Evolutionary conservation across 176 grass and related monocot genomes (phyloP).

Genomic region (Avena sativa): DNA sequence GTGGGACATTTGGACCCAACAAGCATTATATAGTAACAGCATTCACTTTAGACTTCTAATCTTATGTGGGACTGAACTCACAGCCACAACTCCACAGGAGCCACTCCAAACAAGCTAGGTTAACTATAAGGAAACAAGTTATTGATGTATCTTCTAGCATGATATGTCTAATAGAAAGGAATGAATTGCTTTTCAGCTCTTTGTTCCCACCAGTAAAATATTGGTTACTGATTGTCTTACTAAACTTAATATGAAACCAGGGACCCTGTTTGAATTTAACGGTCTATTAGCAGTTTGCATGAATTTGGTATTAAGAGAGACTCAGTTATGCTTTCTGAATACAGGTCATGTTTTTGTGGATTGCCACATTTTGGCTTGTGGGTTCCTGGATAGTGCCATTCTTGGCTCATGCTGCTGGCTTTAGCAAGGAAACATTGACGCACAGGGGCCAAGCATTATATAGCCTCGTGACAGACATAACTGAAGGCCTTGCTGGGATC

Average conservation of each 20-base stretch:
- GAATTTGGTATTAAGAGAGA: slow-evolving; percentile 28
- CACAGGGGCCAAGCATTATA: slow-evolving; percentile 91
- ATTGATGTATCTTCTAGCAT: slow-evolving; percentile 27
- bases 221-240: slow-evolving; percentile 21
- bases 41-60: neutral
- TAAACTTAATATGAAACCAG: neutral
- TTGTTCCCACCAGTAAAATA: neutral
- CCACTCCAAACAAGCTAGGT: neutral
- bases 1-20: neutral
- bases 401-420: slow-evolving; percentile 83
- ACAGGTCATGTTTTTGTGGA: slow-evolving; percentile 97
- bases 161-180: neutral
- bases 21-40: neutral
- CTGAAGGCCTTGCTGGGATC: slow-evolving; percentile 88
- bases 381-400: slow-evolving; percentile 99
- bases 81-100: neutral
- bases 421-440: slow-evolving; percentile 92
- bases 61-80: neutral
- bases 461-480: slow-evolving; percentile 87
- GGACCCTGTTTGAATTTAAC: neutral
- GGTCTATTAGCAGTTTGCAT: slow-evolving; percentile 21
- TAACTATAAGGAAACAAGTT: slow-evolving; percentile 1
- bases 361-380: slow-evolving; percentile 94
- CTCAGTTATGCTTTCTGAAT: slow-evolving; percentile 38
- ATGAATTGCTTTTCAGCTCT: neutral